Base-by-base conservation (phyloP, 2,329 filamentous ascomycete species). In the Fusarium sp. region DNA sequence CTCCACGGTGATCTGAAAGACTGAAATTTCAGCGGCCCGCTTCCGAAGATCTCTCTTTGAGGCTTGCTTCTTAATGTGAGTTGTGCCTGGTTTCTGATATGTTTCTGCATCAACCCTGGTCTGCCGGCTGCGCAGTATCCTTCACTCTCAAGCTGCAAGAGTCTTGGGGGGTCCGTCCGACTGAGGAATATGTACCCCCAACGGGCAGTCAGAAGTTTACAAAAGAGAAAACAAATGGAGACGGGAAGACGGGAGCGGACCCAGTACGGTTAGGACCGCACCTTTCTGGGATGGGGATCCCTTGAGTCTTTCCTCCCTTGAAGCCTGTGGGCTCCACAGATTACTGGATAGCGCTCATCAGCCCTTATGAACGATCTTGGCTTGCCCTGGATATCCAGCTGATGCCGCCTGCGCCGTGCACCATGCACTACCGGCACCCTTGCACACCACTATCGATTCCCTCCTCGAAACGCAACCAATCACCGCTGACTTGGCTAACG, bases 241-340 rank as follows among this genome's bases (percentile, higher is more conserved):
- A 73, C 71, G 73, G 73, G 71, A 75, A 62, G 71, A 59, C 73
- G 73, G 73, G 73, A 75, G 62, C 65, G 71, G 71, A 59, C 57
- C 69, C 57, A 72, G 69, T 63, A 71, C 72, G 71, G 72, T 72
- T 74, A 65, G 72, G 61, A 72, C 70, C 72, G 72, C 72, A 61
- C 67, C 52, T 58, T 56, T 57, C 63, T 63, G 48, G 63, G 68
- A 48, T 42, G 28, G 41, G 49, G 26, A 49, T 71, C 61, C 47
- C 59, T 67, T 61, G 38, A 56, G 59, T 47, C 55, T 63, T 62
- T 37, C 47, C 63, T 66, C 61, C 66, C 62, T 67, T 60, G 24
- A 42, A 37, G 26, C 33, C 57, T 38, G 42, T 55, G 38, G 60
- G 66, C 59, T 60, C 67, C 67, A 74, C 61, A 47, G 49, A 37